These are phyloP conservation scores for Porogramme epimiltina DNA, from an alignment of 1,284 basidiomycete species.

Conservation along the genomic window DNA sequence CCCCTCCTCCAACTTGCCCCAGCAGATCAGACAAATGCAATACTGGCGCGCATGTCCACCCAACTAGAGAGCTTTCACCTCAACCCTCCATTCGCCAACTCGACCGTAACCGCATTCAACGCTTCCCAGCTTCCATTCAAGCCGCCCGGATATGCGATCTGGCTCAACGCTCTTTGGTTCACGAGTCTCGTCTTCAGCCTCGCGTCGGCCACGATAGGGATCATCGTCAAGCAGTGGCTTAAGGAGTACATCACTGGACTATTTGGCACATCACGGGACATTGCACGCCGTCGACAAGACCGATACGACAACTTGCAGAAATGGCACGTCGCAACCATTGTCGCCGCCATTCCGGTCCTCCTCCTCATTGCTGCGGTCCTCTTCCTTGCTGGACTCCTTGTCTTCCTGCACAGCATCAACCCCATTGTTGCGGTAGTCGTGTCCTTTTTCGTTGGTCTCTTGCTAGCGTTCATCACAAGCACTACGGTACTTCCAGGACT, in stretches of 20 bases:
- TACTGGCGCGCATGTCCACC: conserved; percentile 2
- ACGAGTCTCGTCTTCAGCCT: conserved; percentile 16
- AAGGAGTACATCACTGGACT: conserved; percentile 2
- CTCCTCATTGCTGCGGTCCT: conserved; percentile 12
- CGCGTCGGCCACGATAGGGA: conserved; percentile 7
- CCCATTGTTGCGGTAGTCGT: conserved; percentile 5
- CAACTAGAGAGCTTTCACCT: conserved; percentile 5
- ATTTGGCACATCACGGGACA: conserved; percentile 1
- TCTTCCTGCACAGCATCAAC: conserved; percentile 13
- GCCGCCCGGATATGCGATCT: neutral
- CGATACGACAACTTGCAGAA: conserved; percentile 6
- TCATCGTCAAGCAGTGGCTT: conserved; percentile 22
- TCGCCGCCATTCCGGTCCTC: conserved; percentile 9
- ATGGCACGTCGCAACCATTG: conserved; percentile 12
- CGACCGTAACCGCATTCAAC: neutral
- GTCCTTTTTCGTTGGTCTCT: too few species aligned
- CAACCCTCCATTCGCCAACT: conserved; percentile 3
- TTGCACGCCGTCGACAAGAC: conserved; percentile 11
- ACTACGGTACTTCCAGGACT: too few species aligned
- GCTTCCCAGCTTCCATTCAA: neutral
- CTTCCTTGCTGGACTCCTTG: conserved; percentile 16
- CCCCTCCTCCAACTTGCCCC: conserved; percentile 7
- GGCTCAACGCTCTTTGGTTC: conserved; percentile 22
- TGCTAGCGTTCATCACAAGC: too few species aligned
- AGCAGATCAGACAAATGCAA: neutral